Percentiles rank a stretch among this genome's conserved stretches.
These are phyloP conservation scores for Leptosphaerulina australis DNA, from an alignment of 2,329 filamentous ascomycete genomes.

Conservation along the genomic window DNA sequence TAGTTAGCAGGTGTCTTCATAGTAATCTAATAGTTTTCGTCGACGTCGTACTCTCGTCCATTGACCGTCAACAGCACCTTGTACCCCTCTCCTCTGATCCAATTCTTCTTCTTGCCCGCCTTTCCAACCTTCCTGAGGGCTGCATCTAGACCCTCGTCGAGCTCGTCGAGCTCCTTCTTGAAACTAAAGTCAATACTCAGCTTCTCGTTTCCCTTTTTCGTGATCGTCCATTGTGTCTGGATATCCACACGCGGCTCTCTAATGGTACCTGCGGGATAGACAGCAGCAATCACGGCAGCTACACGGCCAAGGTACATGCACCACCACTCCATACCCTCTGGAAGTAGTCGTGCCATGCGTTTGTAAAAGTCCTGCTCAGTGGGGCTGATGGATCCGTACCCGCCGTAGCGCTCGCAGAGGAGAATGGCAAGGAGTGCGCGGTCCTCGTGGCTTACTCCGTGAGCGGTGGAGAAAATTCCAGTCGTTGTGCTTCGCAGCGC, in stretches of 20 bases:
- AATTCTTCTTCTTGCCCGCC: conserved; percentile 50
- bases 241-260: conserved; percentile 45
- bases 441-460: conserved; percentile 75
- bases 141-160: conserved; percentile 42
- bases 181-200: conserved; percentile 40
- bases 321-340: conserved; percentile 67
- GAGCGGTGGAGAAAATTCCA: conserved; percentile 68
- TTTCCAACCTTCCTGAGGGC: conserved; percentile 44
- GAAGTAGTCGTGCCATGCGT: conserved; percentile 61
- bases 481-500: conserved; percentile 75
- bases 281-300: conserved; percentile 61
- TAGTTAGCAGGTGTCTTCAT: not conserved
- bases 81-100: conserved; percentile 39
- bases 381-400: conserved; percentile 60
- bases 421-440: conserved; percentile 74
- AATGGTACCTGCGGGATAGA: conserved; percentile 66
- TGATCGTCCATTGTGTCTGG: conserved; percentile 30
- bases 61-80: conserved; percentile 40
- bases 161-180: conserved; percentile 31
- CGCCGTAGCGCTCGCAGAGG: conserved; percentile 76
- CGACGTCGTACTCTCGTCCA: conserved; percentile 29
- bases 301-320: conserved; percentile 67
- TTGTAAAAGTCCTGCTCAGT: conserved; percentile 62
- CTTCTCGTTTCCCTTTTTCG: conserved; percentile 39
- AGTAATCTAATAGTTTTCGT: conserved; percentile 14